Conservation (phyloP, 345 rosid genomes). For the Citropsis articulata region DNA sequence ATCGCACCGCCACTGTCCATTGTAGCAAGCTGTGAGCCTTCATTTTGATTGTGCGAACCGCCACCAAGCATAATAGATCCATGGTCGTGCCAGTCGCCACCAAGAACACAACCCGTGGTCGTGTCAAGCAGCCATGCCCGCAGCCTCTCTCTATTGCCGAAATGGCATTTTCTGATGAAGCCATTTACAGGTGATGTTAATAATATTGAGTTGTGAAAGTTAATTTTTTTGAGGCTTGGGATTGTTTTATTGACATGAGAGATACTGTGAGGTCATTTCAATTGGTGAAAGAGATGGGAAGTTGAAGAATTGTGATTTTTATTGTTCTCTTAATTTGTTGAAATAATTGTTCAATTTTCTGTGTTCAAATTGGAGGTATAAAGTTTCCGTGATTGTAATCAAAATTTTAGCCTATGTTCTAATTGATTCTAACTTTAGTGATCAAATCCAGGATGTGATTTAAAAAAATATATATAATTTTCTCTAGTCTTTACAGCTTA, state of each 20-base stretch:
- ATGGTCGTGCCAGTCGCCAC: too few species aligned
- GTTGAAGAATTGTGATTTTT: background rate
- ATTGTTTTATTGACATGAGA: slow-evolving; percentile 59
- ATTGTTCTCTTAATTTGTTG: background rate
- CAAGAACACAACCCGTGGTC: too few species aligned
- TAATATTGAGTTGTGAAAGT: slow-evolving; percentile 52
- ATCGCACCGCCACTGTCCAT: too few species aligned
- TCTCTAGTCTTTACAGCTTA: too few species aligned
- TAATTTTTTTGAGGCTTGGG: slow-evolving; percentile 56
- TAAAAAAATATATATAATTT: too few species aligned
- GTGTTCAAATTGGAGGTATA: background rate
- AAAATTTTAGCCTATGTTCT: background rate
- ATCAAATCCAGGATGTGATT: background rate
- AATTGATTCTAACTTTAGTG: background rate
- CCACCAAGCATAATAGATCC: too few species aligned
- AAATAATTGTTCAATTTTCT: background rate
- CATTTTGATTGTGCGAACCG: too few species aligned
- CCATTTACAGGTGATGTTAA: slow-evolving; percentile 54
- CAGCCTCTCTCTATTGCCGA: too few species aligned
- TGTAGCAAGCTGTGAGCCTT: too few species aligned
- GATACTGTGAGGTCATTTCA: slow-evolving; percentile 55
- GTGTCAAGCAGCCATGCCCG: too few species aligned
- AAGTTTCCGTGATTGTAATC: background rate
- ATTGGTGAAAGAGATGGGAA: background rate
- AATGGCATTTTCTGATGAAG: slow-evolving; percentile 54